Conservation (phyloP, 2,329 filamentous ascomycete genomes). For the Chrysoporthe cubensis region DNA sequence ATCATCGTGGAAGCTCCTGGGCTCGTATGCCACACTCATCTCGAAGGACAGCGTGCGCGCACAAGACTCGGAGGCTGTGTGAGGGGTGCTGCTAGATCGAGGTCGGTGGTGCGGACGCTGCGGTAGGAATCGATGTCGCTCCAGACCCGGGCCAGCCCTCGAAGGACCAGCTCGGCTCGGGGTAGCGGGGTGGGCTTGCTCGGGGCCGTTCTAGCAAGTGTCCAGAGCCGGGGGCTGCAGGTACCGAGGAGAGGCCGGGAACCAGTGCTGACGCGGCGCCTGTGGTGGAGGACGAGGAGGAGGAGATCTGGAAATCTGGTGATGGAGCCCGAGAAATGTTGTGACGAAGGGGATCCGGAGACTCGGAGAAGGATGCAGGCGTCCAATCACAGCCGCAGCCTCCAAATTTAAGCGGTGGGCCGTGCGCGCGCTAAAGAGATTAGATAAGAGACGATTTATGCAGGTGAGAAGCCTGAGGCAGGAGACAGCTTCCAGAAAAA, state of each 20-base stretch:
- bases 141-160: constrained; percentile 3
- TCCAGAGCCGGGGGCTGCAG: background rate
- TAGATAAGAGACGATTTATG: background rate
- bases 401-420: background rate
- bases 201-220: background rate
- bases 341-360: background rate
- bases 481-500: constrained; percentile 6
- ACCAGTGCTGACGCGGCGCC: background rate
- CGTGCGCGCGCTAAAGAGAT: background rate
- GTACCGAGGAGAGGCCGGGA: too few relatives aligned
- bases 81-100: background rate
- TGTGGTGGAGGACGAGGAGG: background rate
- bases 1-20: constrained; percentile 53
- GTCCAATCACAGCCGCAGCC: background rate
- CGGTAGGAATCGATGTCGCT: background rate
- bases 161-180: background rate
- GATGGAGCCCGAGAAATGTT: background rate
- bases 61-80: background rate
- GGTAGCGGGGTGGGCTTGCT: background rate
- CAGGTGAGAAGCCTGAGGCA: background rate
- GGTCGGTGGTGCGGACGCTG: background rate
- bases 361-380: background rate
- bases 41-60: background rate
- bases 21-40: constrained; percentile 59
- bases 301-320: background rate